Conservation (phyloP, 2,329 filamentous ascomycete species). For the Xylaria sp. region DNA sequence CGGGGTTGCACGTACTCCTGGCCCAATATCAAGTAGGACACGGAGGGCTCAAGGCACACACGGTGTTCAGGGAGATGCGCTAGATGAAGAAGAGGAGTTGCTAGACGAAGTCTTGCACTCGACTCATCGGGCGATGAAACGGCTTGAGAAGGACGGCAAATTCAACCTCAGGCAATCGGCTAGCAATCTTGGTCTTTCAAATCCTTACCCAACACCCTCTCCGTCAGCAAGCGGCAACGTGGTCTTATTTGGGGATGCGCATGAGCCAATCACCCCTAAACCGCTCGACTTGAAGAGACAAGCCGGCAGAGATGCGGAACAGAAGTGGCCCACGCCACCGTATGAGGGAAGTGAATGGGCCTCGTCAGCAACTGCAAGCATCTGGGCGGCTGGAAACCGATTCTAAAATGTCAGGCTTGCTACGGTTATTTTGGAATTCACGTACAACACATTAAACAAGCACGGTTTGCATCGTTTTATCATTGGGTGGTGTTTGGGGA, state of each 20-base stretch:
- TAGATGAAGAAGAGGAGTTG: conserved; percentile 96
- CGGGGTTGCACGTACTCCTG: conserved; percentile 62
- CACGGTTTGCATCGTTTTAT: conserved; percentile 45
- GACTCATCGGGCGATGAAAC: conserved; percentile 78
- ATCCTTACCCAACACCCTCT: conserved; percentile 74
- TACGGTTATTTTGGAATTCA: conserved; percentile 14
- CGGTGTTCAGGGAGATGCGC: conserved; percentile 88
- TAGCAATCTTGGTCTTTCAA: conserved; percentile 70
- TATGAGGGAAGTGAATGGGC: conserved; percentile 96
- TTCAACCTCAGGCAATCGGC: conserved; percentile 69
- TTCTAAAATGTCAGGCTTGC: conserved; percentile 56
- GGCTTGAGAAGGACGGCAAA: conserved; percentile 68
- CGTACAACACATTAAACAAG: conserved; percentile 6
- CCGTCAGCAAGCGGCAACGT: conserved; percentile 85
- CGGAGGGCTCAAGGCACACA: conserved; percentile 80
- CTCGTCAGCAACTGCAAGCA: conserved; percentile 81
- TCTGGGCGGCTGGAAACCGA: conserved; percentile 76
- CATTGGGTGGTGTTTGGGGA: conserved; percentile 52
- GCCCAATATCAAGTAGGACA: conserved; percentile 81
- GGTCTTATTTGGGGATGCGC: conserved; percentile 75
- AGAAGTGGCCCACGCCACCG: conserved; percentile 94
- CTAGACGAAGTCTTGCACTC: conserved; percentile 88
- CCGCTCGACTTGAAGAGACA: conserved; percentile 76
- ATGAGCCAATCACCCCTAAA: conserved; percentile 72
- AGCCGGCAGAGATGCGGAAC: conserved; percentile 55